Evolutionary conservation across 1,139 yeast genomes (phyloP).

Genomic region (Yarrowia galli): DNA sequence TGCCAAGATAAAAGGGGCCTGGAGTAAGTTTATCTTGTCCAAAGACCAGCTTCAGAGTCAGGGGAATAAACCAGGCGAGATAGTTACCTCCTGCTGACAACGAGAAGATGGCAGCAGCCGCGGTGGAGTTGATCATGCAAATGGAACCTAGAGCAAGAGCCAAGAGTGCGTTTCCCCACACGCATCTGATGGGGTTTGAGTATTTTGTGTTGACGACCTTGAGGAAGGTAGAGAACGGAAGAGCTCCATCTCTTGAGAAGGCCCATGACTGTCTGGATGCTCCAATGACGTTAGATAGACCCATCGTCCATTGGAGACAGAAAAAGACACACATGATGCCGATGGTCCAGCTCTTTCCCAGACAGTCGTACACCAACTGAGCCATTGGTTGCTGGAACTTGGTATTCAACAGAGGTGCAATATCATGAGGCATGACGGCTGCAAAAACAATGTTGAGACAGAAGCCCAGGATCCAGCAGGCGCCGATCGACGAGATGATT

Average conservation of each 20-base stretch:
- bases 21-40: conserved; percentile 62
- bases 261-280: conserved; percentile 88
- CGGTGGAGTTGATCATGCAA: conserved; percentile 63
- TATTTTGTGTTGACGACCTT: conserved; percentile 61
- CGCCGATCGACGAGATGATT: conserved; percentile 62
- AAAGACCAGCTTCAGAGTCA: conserved; percentile 54
- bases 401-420: conserved; percentile 52
- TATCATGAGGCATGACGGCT: conserved; percentile 64
- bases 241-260: conserved; percentile 86
- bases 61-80: conserved; percentile 66
- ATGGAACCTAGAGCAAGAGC: conserved; percentile 62
- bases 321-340: conserved; percentile 48
- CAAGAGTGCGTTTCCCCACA: conserved; percentile 59
- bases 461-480: conserved; percentile 69
- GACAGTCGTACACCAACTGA: conserved; percentile 66
- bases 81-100: conserved; percentile 66
- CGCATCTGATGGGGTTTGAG: conserved; percentile 68
- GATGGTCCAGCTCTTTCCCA: conserved; percentile 72
- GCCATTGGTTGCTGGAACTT: conserved; percentile 55
- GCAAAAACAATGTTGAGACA: conserved; percentile 60
- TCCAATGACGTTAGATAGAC: conserved; percentile 71
- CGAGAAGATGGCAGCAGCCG: conserved; percentile 67
- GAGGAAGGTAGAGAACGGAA: conserved; percentile 65
- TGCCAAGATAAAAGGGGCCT: conserved; percentile 70
- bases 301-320: conserved; percentile 61